Base-by-base conservation (phyloP, 257 asterid genomes). In the Forsythia viridissima region DNA sequence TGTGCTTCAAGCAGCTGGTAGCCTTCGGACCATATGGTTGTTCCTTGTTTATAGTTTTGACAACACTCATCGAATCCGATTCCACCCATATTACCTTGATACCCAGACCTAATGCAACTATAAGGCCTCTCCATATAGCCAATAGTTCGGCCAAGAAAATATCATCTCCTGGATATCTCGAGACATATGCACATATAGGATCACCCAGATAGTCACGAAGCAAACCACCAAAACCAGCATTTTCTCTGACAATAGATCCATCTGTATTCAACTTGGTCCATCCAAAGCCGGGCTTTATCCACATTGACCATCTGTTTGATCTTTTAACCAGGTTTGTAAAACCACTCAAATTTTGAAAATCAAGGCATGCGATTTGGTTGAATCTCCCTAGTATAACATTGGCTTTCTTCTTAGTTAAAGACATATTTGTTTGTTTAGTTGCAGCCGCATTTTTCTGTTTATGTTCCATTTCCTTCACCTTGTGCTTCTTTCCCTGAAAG, bases 41-140 rank as follows among this genome's bases (percentile, higher is more conserved):
- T 68, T 85, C 77, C 72, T 75, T 80, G 83, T 85, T 85, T 44
- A 85, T 82, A 55, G 83, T 79, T 80, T 85, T 82, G 67, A 85
- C 88, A 0, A 73, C 86, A 70, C 84, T 70, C 86, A 80, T 51
- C 9, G 86, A 85, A 67, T 83, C 84, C 0, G 81, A 77, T 40
- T 77, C 81, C 15, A 80, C 79, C 88, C 88, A 85, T 76, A 85
- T 70, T 44, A 61, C 20, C 67, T 71, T 80, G 59, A 82, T 71
- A 67, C 84, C 80, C 15, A 82, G 46, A 43, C 67, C 57, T 36
- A 16, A 21, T 16, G 84, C 86, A 66, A 80, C 83, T 30, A 48
- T 75, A 10, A 85, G 82, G 41, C 88, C 88, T 77, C 86, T 80
- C 88, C 86, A 80, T 24, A 85, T 77, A 41, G 86, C 88, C 72